Evolutionary conservation across 208 protist genomes (phyloP), one percentile per base, ranked within the genome.

Genomic region (Herpetomonas samuelpessoai): DNA sequence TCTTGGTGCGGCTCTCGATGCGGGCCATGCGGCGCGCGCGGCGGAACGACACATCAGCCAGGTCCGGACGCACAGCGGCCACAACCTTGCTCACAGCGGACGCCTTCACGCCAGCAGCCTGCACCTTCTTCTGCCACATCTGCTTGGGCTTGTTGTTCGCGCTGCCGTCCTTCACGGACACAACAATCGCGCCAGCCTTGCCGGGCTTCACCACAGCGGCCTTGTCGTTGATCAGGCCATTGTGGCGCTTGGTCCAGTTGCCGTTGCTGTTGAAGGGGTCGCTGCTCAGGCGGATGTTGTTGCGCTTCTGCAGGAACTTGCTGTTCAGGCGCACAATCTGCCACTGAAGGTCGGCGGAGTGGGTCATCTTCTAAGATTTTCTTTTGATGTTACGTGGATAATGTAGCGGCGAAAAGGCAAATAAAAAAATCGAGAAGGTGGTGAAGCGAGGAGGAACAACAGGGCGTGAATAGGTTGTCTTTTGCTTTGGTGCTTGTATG

Each of bases 211-310:
- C 77, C 44, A 87, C 81, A 0, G 76, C 82, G 18, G 85, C 78
- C 64, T 74, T 88, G 38, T 58, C 64, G 74, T 87, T 86, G 63
- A 89, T 46, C 68, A 92, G 85, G n/a, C 85, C 85, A 18, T 76
- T 75, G 45, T 92, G 81, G 63, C 85, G 81, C 81, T 89, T 92
- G 62, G 85, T 92, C 81, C 81, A 88, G 76, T 80, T 92, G 79
- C 79, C 85, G 73, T 87, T 89, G 81, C 83, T 92, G 81, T 92
- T 92, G 74, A 92, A 89, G 31, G 85, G 81, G 71, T 92, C 85
- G 74, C 62, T 88, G 81, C 80, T 88, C 72, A 92, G 67, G 51
- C 85, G 85, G 51, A 88, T 74, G 56, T 79, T 79, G 52, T 74
- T 69, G 72, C 86, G 86, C 86, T 88, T 86, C 80, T 89, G 81